These are phyloP conservation scores for Globisporangium parvum DNA, from an alignment of 352 stramenopile species.

Conservation along the genomic window DNA sequence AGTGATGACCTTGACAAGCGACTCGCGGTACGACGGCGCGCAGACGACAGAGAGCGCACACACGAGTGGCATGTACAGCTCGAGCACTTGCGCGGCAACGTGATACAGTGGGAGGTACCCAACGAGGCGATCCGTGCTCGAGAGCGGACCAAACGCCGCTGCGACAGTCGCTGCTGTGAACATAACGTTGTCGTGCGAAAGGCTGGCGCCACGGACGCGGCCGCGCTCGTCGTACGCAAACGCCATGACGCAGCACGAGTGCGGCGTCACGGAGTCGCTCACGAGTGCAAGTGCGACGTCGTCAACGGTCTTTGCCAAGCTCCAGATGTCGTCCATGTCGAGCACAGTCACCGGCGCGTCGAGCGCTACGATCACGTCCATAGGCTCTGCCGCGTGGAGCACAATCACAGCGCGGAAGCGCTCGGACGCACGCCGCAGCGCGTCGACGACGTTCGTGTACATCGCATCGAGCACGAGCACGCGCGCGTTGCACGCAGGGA, in stretches of 20 bases:
- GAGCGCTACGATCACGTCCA: conserved; percentile 18
- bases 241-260: conserved; percentile 42
- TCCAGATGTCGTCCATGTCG: conserved; percentile 32
- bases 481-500: conserved; percentile 40
- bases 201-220: conserved; percentile 34
- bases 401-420: conserved; percentile 42
- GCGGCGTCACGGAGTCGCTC: conserved; percentile 24
- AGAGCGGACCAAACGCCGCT: conserved; percentile 45
- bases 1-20: conserved; percentile 50
- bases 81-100: conserved; percentile 60
- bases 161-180: conserved; percentile 70
- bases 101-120: conserved; percentile 69
- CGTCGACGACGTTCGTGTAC: conserved; percentile 38
- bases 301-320: conserved; percentile 19
- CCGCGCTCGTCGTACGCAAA: conserved; percentile 63
- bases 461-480: conserved; percentile 58
- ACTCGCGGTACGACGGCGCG: conserved; percentile 33
- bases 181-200: conserved; percentile 84
- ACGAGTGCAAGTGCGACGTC: conserved; percentile 28
- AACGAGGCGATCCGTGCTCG: conserved; percentile 42
- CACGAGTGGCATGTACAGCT: conserved; percentile 67
- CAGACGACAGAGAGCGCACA: conserved; percentile 59
- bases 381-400: conserved; percentile 23
- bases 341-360: conserved; percentile 40
- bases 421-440: conserved; percentile 18